Percentiles rank a stretch among this genome's conserved stretches.
These are phyloP conservation scores for Inonotus hispidus DNA, from an alignment of 1,284 basidiomycete species.

Conservation along the genomic window DNA sequence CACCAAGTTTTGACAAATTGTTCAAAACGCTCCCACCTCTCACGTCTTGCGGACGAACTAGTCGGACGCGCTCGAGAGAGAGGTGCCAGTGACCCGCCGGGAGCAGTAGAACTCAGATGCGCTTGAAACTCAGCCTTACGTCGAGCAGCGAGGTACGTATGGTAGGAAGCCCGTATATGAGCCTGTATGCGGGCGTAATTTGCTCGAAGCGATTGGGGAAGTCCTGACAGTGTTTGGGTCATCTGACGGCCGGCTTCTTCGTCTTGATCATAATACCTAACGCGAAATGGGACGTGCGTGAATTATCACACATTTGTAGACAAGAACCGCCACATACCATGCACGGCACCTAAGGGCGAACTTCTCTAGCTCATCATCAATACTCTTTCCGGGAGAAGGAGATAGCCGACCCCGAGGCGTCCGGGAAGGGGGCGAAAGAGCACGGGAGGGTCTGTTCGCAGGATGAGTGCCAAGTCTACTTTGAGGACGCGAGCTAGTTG, in stretches of 20 bases:
- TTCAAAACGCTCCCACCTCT: slow-evolving; percentile 65
- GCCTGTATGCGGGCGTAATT: slow-evolving; percentile 73
- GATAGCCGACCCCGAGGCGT: slow-evolving; percentile 51
- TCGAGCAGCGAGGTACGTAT: slow-evolving; percentile 62
- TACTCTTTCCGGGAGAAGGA: slow-evolving; percentile 51
- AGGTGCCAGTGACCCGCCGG: slow-evolving; percentile 66
- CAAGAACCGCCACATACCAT: slow-evolving; percentile 43
- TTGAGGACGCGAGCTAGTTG: slow-evolving; percentile 49
- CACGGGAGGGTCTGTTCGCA: slow-evolving; percentile 12
- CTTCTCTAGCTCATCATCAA: slow-evolving; percentile 58
- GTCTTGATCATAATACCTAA: slow-evolving; percentile 75
- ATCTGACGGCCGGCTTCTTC: slow-evolving; percentile 65
- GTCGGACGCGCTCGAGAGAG: slow-evolving; percentile 58
- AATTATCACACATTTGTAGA: slow-evolving; percentile 11
- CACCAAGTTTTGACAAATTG: slow-evolving; percentile 72
- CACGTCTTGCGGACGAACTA: slow-evolving; percentile 59
- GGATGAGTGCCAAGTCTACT: slow-evolving; percentile 41
- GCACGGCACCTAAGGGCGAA: slow-evolving; percentile 68
- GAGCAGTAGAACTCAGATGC: slow-evolving; percentile 63
- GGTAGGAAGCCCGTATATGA: slow-evolving; percentile 69
- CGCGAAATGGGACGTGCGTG: slow-evolving; percentile 1
- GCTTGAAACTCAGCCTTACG: slow-evolving; percentile 72
- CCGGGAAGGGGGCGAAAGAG: slow-evolving; percentile 39
- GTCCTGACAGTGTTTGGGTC: slow-evolving; percentile 69
- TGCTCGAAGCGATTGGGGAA: slow-evolving; percentile 73